phyloP scores from a whole-genome alignment of 2,329 filamentous ascomycete genomes.

The Botrytis pseudocinerea region DNA sequence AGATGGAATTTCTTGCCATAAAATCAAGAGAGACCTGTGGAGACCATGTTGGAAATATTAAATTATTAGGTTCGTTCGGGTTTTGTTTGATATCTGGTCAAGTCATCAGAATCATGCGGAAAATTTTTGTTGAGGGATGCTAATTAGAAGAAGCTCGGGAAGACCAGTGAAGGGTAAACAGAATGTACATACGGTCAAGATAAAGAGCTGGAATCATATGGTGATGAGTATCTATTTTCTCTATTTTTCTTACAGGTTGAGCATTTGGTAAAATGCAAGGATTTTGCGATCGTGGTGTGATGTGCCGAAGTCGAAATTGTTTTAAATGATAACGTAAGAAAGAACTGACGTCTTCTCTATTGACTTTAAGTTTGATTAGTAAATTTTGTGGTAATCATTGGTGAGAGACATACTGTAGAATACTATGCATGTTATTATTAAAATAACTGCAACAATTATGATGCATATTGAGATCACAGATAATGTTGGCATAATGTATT shows the following conservation, averaged over 20 bases:
- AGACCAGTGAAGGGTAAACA: too few relatives aligned
- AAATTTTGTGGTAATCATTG: background rate
- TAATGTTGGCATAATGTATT: background rate
- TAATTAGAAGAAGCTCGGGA: background rate
- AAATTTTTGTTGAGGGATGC: background rate
- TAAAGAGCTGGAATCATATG: constrained; percentile 15
- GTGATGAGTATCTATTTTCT: constrained; percentile 19
- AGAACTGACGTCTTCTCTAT: constrained; percentile 7
- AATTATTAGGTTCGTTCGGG: background rate
- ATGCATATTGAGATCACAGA: constrained; percentile 1
- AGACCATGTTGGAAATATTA: background rate
- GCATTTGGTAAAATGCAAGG: background rate
- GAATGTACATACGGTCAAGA: constrained; percentile 3
- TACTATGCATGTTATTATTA: background rate
- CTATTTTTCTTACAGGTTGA: background rate
- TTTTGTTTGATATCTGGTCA: constrained; percentile 1
- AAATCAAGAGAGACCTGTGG: constrained; percentile 12
- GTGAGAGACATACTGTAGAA: background rate
- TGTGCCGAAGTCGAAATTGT: background rate
- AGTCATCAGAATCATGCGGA: background rate
- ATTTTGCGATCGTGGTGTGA: background rate
- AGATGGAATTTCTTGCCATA: constrained; percentile 5
- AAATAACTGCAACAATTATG: constrained; percentile 3
- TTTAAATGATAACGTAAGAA: background rate
- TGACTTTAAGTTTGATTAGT: background rate